Base-by-base conservation (phyloP, 352 stramenopile species). In the Phytopythium aichiense region DNA sequence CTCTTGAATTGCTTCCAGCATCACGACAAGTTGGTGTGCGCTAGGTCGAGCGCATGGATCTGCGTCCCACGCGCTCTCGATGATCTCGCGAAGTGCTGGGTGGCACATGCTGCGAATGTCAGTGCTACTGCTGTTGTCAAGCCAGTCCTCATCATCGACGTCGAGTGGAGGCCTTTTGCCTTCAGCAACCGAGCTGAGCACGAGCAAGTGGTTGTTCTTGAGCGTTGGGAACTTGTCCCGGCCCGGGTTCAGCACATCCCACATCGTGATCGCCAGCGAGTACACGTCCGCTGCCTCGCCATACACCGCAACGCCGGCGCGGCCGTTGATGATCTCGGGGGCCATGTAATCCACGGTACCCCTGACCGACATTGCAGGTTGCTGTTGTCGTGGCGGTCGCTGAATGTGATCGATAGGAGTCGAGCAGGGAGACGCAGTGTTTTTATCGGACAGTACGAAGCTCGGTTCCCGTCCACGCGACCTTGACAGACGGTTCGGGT, bases 311-410 rank as follows among this genome's bases (percentile, higher is more conserved):
- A 79, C 13, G 0, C 79, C 82, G 4, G 64, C 72, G 25, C 77
- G 76, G n/a, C 81, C 79, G 8, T 91, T 80, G 58, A 94, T 90
- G 57, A 94, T 72, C 42, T 94, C 84, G 4, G 83, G 83, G 7
- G 85, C 83, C 85, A 94, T 94, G 67, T 91, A 92, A 46, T 88
- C 74, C 4, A 89, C 81, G 0, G 84, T 92, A 4, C 84, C 84
- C 53, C 83, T 76, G 25, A 95, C 82, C 1, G 77, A 84, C 79
- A 89, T 84, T 30, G 52, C 52, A 18, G 42, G 55, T 38, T 60
- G 55, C 12, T 51, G 25, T 42, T 28, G 37, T 38, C 22, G 30
- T 23, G 7, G 52, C 31, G 13, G 25, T 15, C 49, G 49, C 15
- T 55, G 8, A 40, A 15, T 5, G 6, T 38, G 25, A 25, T 35